Percentiles rank a stretch among this genome's conserved stretches.
Evolutionary conservation across 2,329 filamentous ascomycete genomes (phyloP).

Genomic region (Geosmithia flava): DNA sequence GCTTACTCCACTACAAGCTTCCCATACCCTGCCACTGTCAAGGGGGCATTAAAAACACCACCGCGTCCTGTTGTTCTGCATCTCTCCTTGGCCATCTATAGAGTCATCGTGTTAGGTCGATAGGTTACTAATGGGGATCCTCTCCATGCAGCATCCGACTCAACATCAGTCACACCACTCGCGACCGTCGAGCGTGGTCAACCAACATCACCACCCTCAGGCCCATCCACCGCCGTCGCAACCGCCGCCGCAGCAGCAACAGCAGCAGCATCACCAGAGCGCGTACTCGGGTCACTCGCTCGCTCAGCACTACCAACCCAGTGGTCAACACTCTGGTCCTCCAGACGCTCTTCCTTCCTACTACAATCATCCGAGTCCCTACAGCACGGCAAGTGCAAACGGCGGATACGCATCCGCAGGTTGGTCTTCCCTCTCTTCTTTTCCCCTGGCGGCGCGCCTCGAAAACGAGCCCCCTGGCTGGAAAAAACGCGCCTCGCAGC

Average conservation of each 20-base stretch:
- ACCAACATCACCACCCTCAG: slow-evolving; percentile 60
- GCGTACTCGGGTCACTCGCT: slow-evolving; percentile 56
- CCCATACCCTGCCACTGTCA: slow-evolving; percentile 33
- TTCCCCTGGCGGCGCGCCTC: not conserved
- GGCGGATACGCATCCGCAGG: slow-evolving; percentile 81
- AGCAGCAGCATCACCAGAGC: slow-evolving; percentile 55
- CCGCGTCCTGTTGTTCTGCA: slow-evolving; percentile 30
- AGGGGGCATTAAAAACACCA: slow-evolving; percentile 37
- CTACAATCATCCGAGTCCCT: slow-evolving; percentile 67
- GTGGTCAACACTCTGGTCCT: slow-evolving; percentile 46
- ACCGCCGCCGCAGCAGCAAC: slow-evolving; percentile 36
- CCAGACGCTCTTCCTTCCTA: slow-evolving; percentile 64
- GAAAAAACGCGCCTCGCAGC: not conserved
- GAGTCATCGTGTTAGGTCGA: slow-evolving; percentile 22
- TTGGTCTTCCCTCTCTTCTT: slow-evolving; percentile 31
- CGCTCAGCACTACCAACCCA: slow-evolving; percentile 56
- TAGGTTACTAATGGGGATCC: slow-evolving; percentile 44
- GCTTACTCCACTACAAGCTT: slow-evolving; percentile 21
- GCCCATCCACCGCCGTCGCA: slow-evolving; percentile 40
- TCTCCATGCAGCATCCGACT: slow-evolving; percentile 63
- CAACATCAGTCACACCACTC: slow-evolving; percentile 61
- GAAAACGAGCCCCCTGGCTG: not conserved
- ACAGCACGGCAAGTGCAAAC: slow-evolving; percentile 69
- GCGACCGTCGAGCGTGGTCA: slow-evolving; percentile 59
- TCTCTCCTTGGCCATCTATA: slow-evolving; percentile 20